These are phyloP conservation scores for Colletotrichum sp. DNA, from an alignment of 2,329 filamentous ascomycete genomes.

Conservation along the genomic window DNA sequence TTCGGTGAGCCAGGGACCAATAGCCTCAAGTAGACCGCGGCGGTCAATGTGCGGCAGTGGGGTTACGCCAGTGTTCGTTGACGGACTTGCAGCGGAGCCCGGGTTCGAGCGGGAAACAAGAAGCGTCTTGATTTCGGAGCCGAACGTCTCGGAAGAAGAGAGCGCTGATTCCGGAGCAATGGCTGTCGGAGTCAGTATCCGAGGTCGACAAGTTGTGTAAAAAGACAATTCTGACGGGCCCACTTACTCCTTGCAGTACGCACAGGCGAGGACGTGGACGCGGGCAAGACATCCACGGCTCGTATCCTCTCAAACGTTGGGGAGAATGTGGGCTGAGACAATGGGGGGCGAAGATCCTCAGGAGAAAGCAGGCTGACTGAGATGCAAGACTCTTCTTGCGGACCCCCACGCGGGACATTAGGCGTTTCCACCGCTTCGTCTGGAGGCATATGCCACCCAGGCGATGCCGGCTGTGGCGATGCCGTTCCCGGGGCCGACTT, in stretches of 20 bases:
- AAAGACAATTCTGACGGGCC: accelerated
- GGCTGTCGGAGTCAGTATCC: not conserved
- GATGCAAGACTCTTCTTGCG: not conserved
- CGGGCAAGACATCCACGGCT: not conserved
- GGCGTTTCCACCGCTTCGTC: not conserved
- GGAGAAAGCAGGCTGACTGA: not conserved
- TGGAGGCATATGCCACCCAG: not conserved
- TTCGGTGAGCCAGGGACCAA: not conserved
- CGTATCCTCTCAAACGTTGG: not conserved
- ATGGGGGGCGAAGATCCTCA: not conserved
- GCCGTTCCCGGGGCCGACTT: not conserved
- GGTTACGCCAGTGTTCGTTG: not conserved
- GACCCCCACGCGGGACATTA: no score
- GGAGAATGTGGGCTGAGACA: not conserved
- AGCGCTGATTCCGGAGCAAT: constrained; percentile 2
- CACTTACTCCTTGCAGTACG: not conserved
- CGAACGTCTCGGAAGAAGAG: not conserved
- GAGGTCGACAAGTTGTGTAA: not conserved
- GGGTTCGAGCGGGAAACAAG: not conserved
- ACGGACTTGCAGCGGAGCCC: not conserved
- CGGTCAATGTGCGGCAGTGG: not conserved
- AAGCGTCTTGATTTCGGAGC: constrained; percentile 2
- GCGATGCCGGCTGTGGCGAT: not conserved
- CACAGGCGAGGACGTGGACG: not conserved
- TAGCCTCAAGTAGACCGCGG: not conserved